Evolutionary conservation across 371 early-diverging fungal genomes (phyloP).

Genomic region (Mucor irregularis): DNA sequence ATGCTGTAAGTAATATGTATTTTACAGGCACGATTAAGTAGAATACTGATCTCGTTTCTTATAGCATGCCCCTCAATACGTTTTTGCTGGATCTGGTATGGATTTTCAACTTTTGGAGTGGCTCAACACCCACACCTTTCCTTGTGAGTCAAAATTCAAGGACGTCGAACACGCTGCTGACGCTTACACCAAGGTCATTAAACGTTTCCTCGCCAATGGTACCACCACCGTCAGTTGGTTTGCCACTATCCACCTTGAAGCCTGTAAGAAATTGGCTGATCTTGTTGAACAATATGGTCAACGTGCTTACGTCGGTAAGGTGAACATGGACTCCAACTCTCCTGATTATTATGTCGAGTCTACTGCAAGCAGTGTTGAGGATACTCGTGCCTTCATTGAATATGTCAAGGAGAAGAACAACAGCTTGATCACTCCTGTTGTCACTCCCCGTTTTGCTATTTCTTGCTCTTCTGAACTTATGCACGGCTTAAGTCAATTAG

Average conservation of each 20-base stretch:
- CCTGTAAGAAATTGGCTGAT: conserved; percentile 70
- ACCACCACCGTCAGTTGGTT: conserved; percentile 92
- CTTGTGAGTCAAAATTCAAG: conserved; percentile 73
- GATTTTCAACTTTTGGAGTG: conserved; percentile 89
- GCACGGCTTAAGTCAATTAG: conserved; percentile 69
- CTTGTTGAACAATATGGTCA: conserved; percentile 74
- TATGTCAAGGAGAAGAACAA: conserved; percentile 41
- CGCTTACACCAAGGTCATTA: conserved; percentile 67
- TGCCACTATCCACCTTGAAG: conserved; percentile 84
- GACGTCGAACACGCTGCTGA: conserved; percentile 61
- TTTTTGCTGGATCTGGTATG: conserved; percentile 85
- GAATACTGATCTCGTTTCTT: neutral
- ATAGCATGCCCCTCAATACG: conserved; percentile 93
- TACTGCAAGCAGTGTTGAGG: conserved; percentile 62
- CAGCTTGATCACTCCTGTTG: conserved; percentile 67
- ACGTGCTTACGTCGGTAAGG: conserved; percentile 91
- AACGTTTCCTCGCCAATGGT: conserved; percentile 69
- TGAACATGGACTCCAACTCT: conserved; percentile 90
- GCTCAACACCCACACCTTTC: conserved; percentile 87
- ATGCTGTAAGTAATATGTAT: conserved; percentile 67
- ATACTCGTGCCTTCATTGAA: conserved; percentile 72
- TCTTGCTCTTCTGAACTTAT: conserved; percentile 74
- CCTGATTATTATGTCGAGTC: conserved; percentile 77
- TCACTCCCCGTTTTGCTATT: conserved; percentile 92
- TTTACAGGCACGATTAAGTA: neutral